Evolutionary conservation across 805 yeast species (phyloP).

Genomic region (Yamadazyma philogaea): DNA sequence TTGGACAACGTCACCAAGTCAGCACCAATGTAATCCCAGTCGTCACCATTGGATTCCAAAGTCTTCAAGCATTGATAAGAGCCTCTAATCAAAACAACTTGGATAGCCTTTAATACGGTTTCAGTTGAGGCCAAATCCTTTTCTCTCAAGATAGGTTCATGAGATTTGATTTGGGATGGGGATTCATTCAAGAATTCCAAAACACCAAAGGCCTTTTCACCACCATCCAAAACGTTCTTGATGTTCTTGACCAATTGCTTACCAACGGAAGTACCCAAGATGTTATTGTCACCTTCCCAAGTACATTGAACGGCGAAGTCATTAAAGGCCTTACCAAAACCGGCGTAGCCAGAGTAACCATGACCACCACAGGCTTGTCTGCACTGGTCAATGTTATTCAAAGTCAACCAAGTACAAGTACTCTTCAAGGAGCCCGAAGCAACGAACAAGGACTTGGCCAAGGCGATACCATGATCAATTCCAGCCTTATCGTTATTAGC

Average conservation of each 20-base stretch:
- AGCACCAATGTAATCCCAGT: conserved; percentile 38
- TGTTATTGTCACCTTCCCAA: conserved; percentile 50
- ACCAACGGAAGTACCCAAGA: conserved; percentile 43
- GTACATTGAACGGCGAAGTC: conserved; percentile 49
- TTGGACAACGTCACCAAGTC: conserved; percentile 40
- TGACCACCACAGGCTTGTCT: conserved; percentile 50
- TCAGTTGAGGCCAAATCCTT: conserved; percentile 27
- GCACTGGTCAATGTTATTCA: conserved; percentile 38
- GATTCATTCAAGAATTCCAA: conserved; percentile 32
- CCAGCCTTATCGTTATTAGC: conserved; percentile 30
- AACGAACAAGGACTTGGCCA: conserved; percentile 42
- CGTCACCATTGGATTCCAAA: conserved; percentile 22
- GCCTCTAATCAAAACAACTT: conserved; percentile 37
- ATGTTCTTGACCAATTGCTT: conserved; percentile 36
- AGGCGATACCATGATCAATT: conserved; percentile 33
- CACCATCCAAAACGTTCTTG: conserved; percentile 25
- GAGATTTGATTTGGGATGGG: conserved; percentile 17
- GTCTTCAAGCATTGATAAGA: conserved; percentile 27
- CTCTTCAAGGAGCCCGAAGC: conserved; percentile 46
- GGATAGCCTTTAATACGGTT: conserved; percentile 36
- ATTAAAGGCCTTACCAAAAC: conserved; percentile 43
- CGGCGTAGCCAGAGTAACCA: conserved; percentile 44
- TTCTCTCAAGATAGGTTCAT: conserved; percentile 28
- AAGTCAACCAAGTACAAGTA: conserved; percentile 44
- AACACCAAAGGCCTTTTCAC: conserved; percentile 33